Percentiles rank a stretch among this genome's conserved stretches.
phyloP scores from a whole-genome alignment of 192 early-diverging fungal genomes.

The Umbelopsis sp. region DNA sequence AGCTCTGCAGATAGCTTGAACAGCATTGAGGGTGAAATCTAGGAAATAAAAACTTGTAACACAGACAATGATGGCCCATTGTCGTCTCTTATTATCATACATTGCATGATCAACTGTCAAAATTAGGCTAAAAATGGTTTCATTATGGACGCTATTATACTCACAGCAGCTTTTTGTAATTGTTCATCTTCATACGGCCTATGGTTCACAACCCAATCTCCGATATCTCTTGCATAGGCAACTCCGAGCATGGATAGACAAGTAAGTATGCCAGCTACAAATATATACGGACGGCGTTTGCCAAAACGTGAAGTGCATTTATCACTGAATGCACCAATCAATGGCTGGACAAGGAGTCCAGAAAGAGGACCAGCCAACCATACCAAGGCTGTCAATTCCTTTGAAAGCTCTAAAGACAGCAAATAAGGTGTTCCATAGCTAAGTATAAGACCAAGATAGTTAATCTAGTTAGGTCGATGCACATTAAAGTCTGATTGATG shows the following conservation, averaged over 20 bases:
- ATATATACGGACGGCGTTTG: constrained; percentile 86
- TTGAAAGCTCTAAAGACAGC: constrained; percentile 62
- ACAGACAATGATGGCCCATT: constrained; percentile 65
- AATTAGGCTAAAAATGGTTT: neutral
- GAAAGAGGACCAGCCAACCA: constrained; percentile 84
- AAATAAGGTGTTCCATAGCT: constrained; percentile 81
- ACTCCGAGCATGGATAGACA: constrained; percentile 70
- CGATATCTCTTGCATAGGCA: constrained; percentile 77
- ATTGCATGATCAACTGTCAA: neutral
- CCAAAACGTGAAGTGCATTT: constrained; percentile 69
- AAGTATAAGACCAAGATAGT: neutral
- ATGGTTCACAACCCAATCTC: constrained; percentile 19
- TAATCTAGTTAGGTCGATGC: neutral
- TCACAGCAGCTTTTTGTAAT: constrained; percentile 12
- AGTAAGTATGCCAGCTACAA: constrained; percentile 66
- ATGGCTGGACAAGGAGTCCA: constrained; percentile 31
- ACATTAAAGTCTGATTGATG: neutral
- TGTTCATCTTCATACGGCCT: neutral
- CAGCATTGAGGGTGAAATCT: constrained; percentile 93
- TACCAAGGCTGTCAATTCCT: constrained; percentile 67
- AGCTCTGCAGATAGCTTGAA: constrained; percentile 83
- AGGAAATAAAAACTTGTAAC: constrained; percentile 86
- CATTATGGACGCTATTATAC: neutral
- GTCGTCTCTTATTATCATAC: neutral
- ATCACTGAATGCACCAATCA: constrained; percentile 86